Base-by-base conservation (phyloP, 768 basidiomycete species). In the Paxillus involutus region DNA sequence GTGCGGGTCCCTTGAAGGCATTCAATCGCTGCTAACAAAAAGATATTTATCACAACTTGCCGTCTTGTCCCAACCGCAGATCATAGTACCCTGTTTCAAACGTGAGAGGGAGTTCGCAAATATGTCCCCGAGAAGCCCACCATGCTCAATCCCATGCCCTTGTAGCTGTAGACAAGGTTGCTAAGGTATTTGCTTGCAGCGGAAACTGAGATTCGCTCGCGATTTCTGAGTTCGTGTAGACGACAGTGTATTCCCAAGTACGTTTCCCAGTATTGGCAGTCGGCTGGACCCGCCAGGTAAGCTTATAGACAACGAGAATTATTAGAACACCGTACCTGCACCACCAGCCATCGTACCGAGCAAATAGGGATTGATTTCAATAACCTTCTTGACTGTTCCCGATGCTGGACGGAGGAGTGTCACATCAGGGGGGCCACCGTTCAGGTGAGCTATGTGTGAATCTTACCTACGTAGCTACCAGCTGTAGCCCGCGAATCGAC, bases 261-360 rank as follows among this genome's bases (percentile, higher is more conserved):
- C 17, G 97, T 99, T 71, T 99, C 97, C 97, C 96, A 98, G 76
- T 84, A 94, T 67, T 96, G 93, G 65, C 94, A 94, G 69, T 95
- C 92, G 51, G 94, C 93, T 91, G 58, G n/a, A 59, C 42, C 39
- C 30, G 19, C 39, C 49, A 19, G 51, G 56, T 30, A 57, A 45
- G 63, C 39, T 9, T 2, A 43, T 30, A 17, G 35, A 9, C 26
- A 44, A 51, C 51, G 11, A 57, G 36, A 51, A 2, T 10, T n/a
- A 32, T 36, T 33, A 16, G 30, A 40, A 49, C 21, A 47, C 78
- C 80, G 60, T 66, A 86, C 94, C 96, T 63, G 97, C 97, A 72
- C 96, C 96, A 73, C 97, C 97, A 58, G 97, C 97, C 96, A 99
- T 98, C 2, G 97, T 99, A 57, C 97, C 97, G n/a, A 99, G 82